phyloP scores from a whole-genome alignment of 192 early-diverging fungal species.

The Gryganskiella cystojenkinii region DNA sequence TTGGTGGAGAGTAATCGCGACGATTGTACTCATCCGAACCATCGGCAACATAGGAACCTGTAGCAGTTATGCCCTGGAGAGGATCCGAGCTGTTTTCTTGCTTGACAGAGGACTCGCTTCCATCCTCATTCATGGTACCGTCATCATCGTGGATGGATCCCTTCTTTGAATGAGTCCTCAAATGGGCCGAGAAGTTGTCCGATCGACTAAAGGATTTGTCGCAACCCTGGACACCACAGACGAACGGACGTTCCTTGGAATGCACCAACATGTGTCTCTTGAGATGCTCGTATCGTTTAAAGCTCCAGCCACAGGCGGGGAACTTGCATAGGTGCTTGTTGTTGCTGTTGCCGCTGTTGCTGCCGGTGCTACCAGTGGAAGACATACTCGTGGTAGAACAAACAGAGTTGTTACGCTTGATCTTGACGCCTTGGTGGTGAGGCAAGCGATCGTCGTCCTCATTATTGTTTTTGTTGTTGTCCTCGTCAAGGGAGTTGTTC shows the following conservation, averaged over 20 bases:
- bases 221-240: conserved; percentile 68
- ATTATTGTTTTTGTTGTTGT: background rate
- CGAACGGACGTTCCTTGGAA: conserved; percentile 71
- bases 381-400: conserved; percentile 31
- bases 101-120: conserved; percentile 2
- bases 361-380: conserved; percentile 5
- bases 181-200: conserved; percentile 73
- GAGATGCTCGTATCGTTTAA: conserved; percentile 83
- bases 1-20: conserved; percentile 3
- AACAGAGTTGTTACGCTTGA: conserved; percentile 27
- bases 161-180: conserved; percentile 72
- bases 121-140: background rate
- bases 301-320: conserved; percentile 57
- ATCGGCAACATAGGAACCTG: too few species aligned
- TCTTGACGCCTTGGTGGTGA: background rate
- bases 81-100: background rate
- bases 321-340: conserved; percentile 45
- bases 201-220: conserved; percentile 76
- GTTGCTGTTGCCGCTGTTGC: conserved; percentile 8
- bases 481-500: background rate
- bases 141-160: conserved; percentile 1
- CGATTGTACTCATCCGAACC: conserved; percentile 1
- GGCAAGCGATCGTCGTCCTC: background rate
- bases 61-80: background rate
- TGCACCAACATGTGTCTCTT: conserved; percentile 78